phyloP scores from a whole-genome alignment of 345 rosid species.

The Arabis alpina region DNA sequence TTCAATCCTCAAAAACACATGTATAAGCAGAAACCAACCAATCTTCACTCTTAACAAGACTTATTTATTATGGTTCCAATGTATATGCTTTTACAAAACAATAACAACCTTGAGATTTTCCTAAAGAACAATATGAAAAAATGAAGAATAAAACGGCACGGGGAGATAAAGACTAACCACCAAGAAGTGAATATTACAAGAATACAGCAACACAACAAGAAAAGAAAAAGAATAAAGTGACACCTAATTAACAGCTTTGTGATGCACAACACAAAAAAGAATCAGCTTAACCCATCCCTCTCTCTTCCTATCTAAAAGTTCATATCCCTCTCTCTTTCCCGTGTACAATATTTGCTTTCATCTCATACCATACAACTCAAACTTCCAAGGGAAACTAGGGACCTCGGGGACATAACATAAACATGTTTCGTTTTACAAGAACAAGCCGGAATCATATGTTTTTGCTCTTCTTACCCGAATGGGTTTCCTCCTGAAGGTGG shows the following conservation, averaged over 20 bases:
- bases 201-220: background rate
- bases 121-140: background rate
- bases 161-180: background rate
- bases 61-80: background rate
- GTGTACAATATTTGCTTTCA: too few species aligned
- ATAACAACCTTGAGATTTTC: background rate
- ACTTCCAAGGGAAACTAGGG: too few species aligned
- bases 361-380: too few species aligned
- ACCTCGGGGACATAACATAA: too few species aligned
- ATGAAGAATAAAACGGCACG: background rate
- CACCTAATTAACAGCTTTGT: slow-evolving; percentile 15
- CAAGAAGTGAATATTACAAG: background rate
- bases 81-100: background rate
- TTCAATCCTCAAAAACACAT: background rate
- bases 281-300: too few species aligned
- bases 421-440: too few species aligned
- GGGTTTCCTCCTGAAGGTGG: too few species aligned
- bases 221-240: background rate
- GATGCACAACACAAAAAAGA: too few species aligned
- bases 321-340: too few species aligned
- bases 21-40: background rate
- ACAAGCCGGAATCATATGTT: too few species aligned
- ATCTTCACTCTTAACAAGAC: background rate
- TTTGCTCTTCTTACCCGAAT: too few species aligned
- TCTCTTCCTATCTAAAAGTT: too few species aligned